Evolutionary conservation across 176 grass and related monocot species (phyloP).

Genomic region (Thalia dealbata): DNA sequence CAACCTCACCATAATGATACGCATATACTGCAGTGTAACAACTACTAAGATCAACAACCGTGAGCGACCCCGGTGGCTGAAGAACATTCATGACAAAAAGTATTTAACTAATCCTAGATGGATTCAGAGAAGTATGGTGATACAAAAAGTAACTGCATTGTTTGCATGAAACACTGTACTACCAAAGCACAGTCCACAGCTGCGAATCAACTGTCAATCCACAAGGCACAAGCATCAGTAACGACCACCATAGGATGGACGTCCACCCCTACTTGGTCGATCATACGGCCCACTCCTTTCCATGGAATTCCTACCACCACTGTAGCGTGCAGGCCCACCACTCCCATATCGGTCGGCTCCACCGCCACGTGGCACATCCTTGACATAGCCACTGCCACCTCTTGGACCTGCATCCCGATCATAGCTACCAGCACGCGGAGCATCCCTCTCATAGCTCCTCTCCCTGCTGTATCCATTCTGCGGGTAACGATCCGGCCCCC

Average conservation of each 20-base stretch:
- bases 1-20: too few species aligned
- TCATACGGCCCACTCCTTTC: too few species aligned
- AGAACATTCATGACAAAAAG: too few species aligned
- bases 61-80: too few species aligned
- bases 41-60: too few species aligned
- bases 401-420: constrained; percentile 47
- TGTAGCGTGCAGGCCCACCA: constrained; percentile 28
- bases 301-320: neutral
- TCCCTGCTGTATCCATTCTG: constrained; percentile 68
- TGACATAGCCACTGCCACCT: constrained; percentile 24
- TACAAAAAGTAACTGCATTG: neutral
- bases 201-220: neutral
- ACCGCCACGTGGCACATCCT: constrained; percentile 37
- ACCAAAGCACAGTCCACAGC: neutral
- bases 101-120: too few species aligned
- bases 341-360: constrained; percentile 32
- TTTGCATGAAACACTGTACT: neutral
- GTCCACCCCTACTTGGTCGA: too few species aligned
- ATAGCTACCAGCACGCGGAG: constrained; percentile 31
- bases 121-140: too few species aligned
- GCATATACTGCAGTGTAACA: too few species aligned
- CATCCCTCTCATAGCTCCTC: constrained; percentile 76
- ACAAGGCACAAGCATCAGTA: too few species aligned
- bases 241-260: too few species aligned
- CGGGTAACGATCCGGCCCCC: constrained; percentile 45